Conservation (phyloP, 129 eudicot genomes). For the Pulicaria dysenterica region DNA sequence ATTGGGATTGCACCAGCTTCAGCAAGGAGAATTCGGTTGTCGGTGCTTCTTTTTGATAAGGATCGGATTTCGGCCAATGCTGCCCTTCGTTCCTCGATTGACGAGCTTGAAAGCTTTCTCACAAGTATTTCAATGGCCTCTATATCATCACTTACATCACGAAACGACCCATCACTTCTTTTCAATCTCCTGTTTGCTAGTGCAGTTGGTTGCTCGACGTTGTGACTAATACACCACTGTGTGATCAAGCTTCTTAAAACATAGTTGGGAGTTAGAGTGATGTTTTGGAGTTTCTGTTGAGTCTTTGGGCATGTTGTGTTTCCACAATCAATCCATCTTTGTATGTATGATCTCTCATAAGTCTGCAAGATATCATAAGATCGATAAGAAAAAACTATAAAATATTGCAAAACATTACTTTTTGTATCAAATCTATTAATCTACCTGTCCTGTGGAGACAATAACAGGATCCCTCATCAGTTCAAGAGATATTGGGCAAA, state of each 20-base stretch:
- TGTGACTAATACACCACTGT: slow-evolving; percentile 66
- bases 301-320: slow-evolving; percentile 92
- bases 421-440: neutral
- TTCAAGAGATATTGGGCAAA: slow-evolving; percentile 85
- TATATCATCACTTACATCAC: slow-evolving; percentile 82
- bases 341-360: slow-evolving; percentile 85
- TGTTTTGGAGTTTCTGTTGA: slow-evolving; percentile 71
- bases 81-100: slow-evolving; percentile 59
- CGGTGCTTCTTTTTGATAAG: slow-evolving; percentile 89
- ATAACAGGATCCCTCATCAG: slow-evolving; percentile 92
- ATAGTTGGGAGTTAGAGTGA: slow-evolving; percentile 69
- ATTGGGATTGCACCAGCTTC: slow-evolving; percentile 91
- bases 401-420: neutral
- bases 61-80: slow-evolving; percentile 81
- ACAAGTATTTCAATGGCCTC: slow-evolving; percentile 75
- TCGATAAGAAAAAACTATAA: neutral
- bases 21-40: slow-evolving; percentile 75
- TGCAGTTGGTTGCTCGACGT: slow-evolving; percentile 60
- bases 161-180: slow-evolving; percentile 83
- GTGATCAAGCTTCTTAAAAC: slow-evolving; percentile 69
- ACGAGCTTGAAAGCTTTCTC: slow-evolving; percentile 62
- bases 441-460: slow-evolving; percentile 93
- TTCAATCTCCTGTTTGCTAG: slow-evolving; percentile 61
- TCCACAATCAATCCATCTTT: slow-evolving; percentile 87
- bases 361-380: slow-evolving; percentile 51